Base-by-base conservation (phyloP, 83 land plant species). In the Isoetes engelmannii region DNA sequence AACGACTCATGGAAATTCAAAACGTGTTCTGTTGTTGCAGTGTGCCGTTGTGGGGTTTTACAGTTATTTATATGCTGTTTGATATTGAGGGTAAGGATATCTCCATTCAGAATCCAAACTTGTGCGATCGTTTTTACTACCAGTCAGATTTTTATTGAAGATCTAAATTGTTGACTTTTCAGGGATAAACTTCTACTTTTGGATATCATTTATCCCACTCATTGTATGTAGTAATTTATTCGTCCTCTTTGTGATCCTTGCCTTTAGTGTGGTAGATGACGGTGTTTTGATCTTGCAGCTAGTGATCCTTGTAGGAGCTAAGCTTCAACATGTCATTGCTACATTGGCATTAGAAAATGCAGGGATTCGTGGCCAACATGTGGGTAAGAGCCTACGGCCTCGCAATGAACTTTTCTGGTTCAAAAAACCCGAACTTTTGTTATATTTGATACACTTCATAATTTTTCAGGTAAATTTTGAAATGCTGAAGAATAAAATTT, bases 361-460 rank as follows among this genome's bases (percentile, higher is more conserved):
- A 7, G 89, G 87, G 10, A 74, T 84, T 28, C 68, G 66, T 51
- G 84, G 81, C 53, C 69, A 61, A 53, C 80, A 66, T 45, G 57
- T 49, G 18, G 85, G 80, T 18, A 18, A 78, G 57, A 74, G 68
- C 53, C 53, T 88, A 56, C 80, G 49, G 60, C 97, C 92, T 43
- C 79, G 97, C 12, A 83, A 91, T 68, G 89, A 86, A 44, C 86
- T 91, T 28, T 91, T 91, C 71, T 91, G 97, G 97, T 88, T 91
- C 63, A 84, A 84, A 49, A 86, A 79, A 60, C 97, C 97, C 3
- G 88, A 88, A 72, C 69, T 88, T 4, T 55, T 91, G 65, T 74
- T 91, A 61, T 82, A 69, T 57, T 67, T 91, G 68, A 86, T 91
- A 20, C 92, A 91, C 71, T 91, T 91, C 56, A 77, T 88, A 66